A percentile compares a stretch with the other conserved stretches of the same genome.
phyloP scores from a whole-genome alignment of 345 rosid species.

The Linum trigynum region DNA sequence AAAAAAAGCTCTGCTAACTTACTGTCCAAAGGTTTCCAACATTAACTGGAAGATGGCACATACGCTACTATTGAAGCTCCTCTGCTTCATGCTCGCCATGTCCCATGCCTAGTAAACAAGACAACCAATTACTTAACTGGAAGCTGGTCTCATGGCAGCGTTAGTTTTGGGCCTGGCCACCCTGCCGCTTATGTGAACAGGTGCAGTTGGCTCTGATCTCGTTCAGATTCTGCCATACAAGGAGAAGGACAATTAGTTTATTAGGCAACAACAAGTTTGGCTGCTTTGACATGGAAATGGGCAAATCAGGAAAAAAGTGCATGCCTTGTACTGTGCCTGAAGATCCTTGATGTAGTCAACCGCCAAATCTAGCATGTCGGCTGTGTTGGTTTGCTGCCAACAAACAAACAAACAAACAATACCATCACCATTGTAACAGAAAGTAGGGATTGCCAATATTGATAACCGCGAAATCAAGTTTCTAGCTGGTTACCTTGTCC shows the following conservation, averaged over 20 bases:
- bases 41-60: too few species aligned
- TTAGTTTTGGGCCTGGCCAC: neutral
- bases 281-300: neutral
- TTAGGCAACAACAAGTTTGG: neutral
- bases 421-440: neutral
- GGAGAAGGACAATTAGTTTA: neutral
- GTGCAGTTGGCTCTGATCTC: neutral
- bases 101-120: too few species aligned
- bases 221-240: neutral
- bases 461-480: neutral
- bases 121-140: too few species aligned
- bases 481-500: conserved; percentile 63
- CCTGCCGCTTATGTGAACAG: neutral
- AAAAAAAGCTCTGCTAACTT: too few species aligned
- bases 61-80: too few species aligned
- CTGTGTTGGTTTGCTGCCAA: conserved; percentile 85
- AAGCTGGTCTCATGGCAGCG: too few species aligned
- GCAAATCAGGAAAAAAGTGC: neutral
- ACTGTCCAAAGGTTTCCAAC: too few species aligned
- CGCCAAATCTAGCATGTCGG: conserved; percentile 95
- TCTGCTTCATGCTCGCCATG: too few species aligned
- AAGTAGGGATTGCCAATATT: neutral
- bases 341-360: conserved; percentile 94
- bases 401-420: conserved; percentile 1
- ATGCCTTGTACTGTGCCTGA: conserved; percentile 76